Base-by-base conservation (phyloP, 148 eudicot species). In the Chenopodium berlandieri region DNA sequence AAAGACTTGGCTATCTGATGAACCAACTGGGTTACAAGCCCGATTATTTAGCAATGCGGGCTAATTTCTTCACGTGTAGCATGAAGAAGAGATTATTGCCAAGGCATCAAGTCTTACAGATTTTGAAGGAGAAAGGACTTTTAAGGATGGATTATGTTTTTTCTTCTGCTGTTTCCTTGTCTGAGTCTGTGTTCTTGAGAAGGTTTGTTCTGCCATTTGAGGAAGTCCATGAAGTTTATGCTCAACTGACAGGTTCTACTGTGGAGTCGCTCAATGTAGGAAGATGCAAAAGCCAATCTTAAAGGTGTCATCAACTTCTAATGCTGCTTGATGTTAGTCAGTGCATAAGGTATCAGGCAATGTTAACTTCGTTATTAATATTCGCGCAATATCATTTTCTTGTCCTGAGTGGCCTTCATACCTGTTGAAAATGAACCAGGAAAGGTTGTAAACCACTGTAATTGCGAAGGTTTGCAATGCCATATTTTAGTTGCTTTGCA, bases 61-160 rank as follows among this genome's bases (percentile, higher is more conserved):
- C 82, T 17, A 0, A 0, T 7, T 52, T 88, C 3, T 72, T 84
- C 6, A 46, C 54, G 8, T 60, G 16, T 50, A 83, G 85, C 71
- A 27, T 82, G 65, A 87, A 88, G 80, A 84, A 79, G 72, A 84
- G 81, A 40, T 74, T 85, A 25, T 34, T 82, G 69, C 91, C 89
- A 40, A 86, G 89, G 58, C 20, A 80, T 81, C 48, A n/a, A 47
- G 78, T 81, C 37, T 69, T 83, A 75, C 63, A 71, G 69, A 69
- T 62, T 80, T 64, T 79, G 54, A 88, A 66, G 66, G 83, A 84
- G 84, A 86, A 86, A 34, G 75, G 75, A 82, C 67, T 74, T 87
- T 34, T 86, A 34, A 80, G 60, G 69, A 47, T 22, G 14, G 63
- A 56, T 73, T 69, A 37, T 12, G 20, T 5, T 44, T 71, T 84